Evolutionary conservation across 2,329 filamentous ascomycete species (phyloP), one percentile per base, ranked within the genome.

Genomic region (Monilinia laxa): DNA sequence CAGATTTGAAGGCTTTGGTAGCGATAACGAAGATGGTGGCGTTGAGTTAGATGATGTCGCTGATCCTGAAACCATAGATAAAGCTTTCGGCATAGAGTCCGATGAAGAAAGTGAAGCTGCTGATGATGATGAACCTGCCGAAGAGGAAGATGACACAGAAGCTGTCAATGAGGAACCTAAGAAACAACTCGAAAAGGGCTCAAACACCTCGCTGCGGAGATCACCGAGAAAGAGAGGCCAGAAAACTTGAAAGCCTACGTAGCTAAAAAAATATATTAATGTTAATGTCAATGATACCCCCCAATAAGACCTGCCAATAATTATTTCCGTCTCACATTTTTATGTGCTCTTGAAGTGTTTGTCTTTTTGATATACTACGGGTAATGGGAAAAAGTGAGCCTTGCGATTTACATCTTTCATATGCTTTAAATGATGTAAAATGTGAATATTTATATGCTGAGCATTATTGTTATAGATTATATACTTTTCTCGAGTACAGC

Each of bases 1-100:
- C n/a, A 72, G 71, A 25, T 85, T 84, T 67, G 80, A 80, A 51
- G 83, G 83, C 40, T 85, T 84, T 58, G 80, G 76, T 18, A 82
- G 78, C 58, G 80, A 81, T 51, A 81, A 78, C 59, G 80, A 81
- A 52, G 74, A 73, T 60, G 73, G 71, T 53, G 75, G 73, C 25
- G 71, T 71, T n/a, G 70, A 68, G 23, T 58, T 75, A 20, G 70
- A 75, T 67, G 71, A 74, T 70, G 70, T 73, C 16, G 71, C 70
- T 23, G 73, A 65, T 40, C 71, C 74, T n/a, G 73, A 63, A 38
- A 71, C 74, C 56, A 72, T 74, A 11, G 74, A 76, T 65, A 69
- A 71, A 47, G 75, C 73, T 52, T 76, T 76, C 60, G 75, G 73
- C 28, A 72, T 76, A 31, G 72, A 74, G 40, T 73, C 72, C 20